Base-by-base conservation (phyloP, 75 land plant genomes). In the Pseudotsuga menziesii region DNA sequence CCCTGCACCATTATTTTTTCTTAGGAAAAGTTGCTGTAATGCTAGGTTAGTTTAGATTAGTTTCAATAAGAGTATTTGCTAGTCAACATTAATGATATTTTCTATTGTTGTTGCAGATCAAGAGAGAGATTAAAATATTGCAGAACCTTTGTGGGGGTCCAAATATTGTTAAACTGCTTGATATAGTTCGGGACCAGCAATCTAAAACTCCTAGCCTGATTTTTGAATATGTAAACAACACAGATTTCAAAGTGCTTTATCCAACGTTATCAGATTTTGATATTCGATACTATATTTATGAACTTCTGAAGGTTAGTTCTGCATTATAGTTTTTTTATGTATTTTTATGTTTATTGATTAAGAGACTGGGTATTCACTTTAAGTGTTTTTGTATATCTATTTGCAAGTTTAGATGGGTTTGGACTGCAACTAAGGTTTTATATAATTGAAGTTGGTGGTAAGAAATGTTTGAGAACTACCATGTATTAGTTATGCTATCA, bases 101-200 rank as follows among this genome's bases (percentile, higher is more conserved):
- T 15, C 62, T 72, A 8, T 58, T 19, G n/a, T 78, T 14, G 36
- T 11, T 89, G 83, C 90, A 94, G 97, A 94, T 94, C 15, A 94
- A 92, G 86, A 86, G 97, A 80, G 97, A 94, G 78, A 94, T 94
- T 25, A 94, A 94, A 73, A 94, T 92, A 70, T 77, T 94, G 13
- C 97, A 94, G 77, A 92, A 94, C 71, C 88, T 94, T 11, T 90
- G 92, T 82, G 97, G 95, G 52, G 97, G 97, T 12, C 95, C 95
- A 23, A 94, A 94, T 72, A 88, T 94, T 77, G 84, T 94, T 55
- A 92, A 92, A 78, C 80, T 94, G 82, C 86, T 90, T 78, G 95
- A 94, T 82, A 92, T 92, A 57, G 95, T 94, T 54, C 82, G 95
- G 72, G 97, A 94, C 69, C 91, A 88, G 76, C 91, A 94, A 66